Conservation (phyloP, 163 green algal genomes). For the Volvox carteri region DNA sequence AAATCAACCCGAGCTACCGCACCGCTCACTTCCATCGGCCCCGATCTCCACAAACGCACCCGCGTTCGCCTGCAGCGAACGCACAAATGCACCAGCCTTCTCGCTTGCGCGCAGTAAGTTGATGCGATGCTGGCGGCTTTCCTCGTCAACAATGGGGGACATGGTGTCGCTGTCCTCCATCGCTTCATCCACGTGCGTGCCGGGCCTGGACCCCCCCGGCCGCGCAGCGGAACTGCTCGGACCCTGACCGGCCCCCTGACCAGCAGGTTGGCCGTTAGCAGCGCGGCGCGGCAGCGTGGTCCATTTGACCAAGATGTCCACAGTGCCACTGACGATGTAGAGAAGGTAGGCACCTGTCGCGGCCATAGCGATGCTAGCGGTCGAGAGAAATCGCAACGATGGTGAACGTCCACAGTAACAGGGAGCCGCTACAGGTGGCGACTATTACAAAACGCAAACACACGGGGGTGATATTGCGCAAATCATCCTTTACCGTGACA, state of each 20-base stretch:
- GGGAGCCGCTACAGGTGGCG: too few species aligned
- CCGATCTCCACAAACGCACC: too few species aligned
- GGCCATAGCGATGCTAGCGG: neutral
- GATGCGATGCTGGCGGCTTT: conserved; percentile 59
- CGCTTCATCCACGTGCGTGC: conserved; percentile 37
- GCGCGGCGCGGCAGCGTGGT: conserved; percentile 29
- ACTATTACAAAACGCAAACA: too few species aligned
- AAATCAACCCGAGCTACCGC: too few species aligned
- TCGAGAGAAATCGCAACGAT: too few species aligned
- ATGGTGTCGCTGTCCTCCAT: conserved; percentile 55
- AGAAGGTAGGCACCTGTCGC: conserved; percentile 72
- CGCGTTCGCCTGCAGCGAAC: conserved; percentile 60
- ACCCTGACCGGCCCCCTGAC: conserved; percentile 29
- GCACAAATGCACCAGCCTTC: conserved; percentile 70
- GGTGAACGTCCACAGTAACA: too few species aligned
- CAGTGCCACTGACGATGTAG: conserved; percentile 83
- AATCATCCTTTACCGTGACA: too few species aligned
- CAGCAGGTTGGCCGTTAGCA: conserved; percentile 45
- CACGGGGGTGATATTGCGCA: too few species aligned
- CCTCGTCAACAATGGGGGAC: conserved; percentile 67
- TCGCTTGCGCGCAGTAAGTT: conserved; percentile 62
- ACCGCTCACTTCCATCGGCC: too few species aligned
- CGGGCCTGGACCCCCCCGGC: neutral
- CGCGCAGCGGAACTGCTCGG: neutral
- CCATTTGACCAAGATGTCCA: conserved; percentile 78